Evolutionary conservation across 1,284 basidiomycete genomes (phyloP).

Genomic region (Irpex lacteus): DNA sequence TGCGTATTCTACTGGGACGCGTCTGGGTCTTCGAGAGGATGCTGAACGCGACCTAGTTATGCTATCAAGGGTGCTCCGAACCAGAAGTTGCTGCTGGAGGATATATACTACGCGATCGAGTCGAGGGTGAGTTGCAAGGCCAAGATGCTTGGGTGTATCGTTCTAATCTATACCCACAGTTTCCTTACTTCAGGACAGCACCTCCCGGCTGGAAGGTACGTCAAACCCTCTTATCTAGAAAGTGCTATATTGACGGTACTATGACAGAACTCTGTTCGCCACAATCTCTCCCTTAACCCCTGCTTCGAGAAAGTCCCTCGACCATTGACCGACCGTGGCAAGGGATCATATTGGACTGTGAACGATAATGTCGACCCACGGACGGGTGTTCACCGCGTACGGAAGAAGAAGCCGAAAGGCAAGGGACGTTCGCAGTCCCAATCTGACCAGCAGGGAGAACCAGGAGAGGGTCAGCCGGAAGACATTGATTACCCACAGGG

Average conservation of each 20-base stretch:
- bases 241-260: background rate
- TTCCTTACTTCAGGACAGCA: conserved; percentile 79
- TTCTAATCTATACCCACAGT: conserved; percentile 40
- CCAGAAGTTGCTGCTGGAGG: conserved; percentile 76
- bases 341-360: conserved; percentile 86
- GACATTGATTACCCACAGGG: conserved; percentile 61
- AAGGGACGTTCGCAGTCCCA: conserved; percentile 24
- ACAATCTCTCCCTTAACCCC: conserved; percentile 91
- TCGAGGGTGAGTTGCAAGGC: conserved; percentile 58
- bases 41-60: conserved; percentile 46
- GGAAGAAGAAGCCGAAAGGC: conserved; percentile 76
- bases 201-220: conserved; percentile 84
- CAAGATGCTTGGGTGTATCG: background rate
- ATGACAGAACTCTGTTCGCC: conserved; percentile 86
- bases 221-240: conserved; percentile 9
- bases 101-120: conserved; percentile 86
- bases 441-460: conserved; percentile 5
- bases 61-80: conserved; percentile 86
- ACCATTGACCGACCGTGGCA: conserved; percentile 83
- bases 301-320: conserved; percentile 91
- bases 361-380: conserved; percentile 85
- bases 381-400: conserved; percentile 78
- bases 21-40: background rate
- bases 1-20: conserved; percentile 33
- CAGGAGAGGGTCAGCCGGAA: conserved; percentile 18